Conservation (phyloP, 441 rosid species). For the Euphorbia schlechtendalii region DNA sequence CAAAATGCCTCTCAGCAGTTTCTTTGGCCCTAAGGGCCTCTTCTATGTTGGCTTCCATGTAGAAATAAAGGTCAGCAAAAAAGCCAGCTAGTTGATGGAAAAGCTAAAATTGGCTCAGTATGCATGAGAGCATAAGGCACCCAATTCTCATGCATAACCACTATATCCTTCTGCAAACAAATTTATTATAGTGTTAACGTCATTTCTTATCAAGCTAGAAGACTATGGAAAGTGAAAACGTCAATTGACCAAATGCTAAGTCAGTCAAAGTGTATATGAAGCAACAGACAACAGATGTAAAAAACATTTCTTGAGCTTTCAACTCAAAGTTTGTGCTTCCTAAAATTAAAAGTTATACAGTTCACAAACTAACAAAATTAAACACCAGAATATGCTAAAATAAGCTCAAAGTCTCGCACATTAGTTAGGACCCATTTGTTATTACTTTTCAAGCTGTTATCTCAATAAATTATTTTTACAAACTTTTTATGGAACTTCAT, state of each 20-base stretch:
- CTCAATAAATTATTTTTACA: too few relatives aligned
- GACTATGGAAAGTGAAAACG: neutral
- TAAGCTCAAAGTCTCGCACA: slow-evolving; percentile 19
- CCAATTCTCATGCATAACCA: slow-evolving; percentile 26
- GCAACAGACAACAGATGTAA: neutral
- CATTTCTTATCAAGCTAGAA: slow-evolving; percentile 11
- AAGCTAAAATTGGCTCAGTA: slow-evolving; percentile 30
- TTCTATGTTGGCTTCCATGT: slow-evolving; percentile 66
- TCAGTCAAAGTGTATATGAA: slow-evolving; percentile 11
- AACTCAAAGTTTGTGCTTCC: neutral
- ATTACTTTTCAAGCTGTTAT: too few relatives aligned
- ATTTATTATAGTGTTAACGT: slow-evolving; percentile 17
- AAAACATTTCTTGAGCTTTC: neutral
- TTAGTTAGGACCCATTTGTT: too few relatives aligned
- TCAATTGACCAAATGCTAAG: slow-evolving; percentile 11
- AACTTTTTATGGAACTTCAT: too few relatives aligned
- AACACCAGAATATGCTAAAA: slow-evolving; percentile 6
- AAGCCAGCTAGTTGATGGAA: slow-evolving; percentile 24
- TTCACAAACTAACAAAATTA: slow-evolving; percentile 12
- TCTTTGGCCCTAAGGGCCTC: slow-evolving; percentile 88
- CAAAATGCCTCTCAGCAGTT: slow-evolving; percentile 77
- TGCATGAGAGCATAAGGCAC: slow-evolving; percentile 21
- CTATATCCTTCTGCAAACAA: slow-evolving; percentile 44
- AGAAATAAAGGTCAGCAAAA: slow-evolving; percentile 19
- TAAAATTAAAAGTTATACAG: slow-evolving; percentile 4